Percentiles rank a stretch among this genome's conserved stretches.
phyloP scores from a whole-genome alignment of 2,329 filamentous ascomycete species.

The Microdochium bolleyi region DNA sequence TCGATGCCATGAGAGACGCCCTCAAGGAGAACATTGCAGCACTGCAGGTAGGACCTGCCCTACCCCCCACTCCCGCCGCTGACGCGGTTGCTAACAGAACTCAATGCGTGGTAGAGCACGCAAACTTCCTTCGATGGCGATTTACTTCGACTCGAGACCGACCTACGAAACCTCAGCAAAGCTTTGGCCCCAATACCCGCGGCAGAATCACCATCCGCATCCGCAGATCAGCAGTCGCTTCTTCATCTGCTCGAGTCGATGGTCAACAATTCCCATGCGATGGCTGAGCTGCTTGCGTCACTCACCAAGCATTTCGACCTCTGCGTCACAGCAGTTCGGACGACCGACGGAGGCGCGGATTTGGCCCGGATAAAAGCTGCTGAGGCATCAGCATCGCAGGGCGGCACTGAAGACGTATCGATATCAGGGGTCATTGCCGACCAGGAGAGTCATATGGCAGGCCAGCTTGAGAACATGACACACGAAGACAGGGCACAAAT shows the following conservation, averaged over 20 bases:
- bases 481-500: constrained; percentile 74
- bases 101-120: constrained; percentile 33
- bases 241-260: constrained; percentile 52
- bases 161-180: constrained; percentile 59
- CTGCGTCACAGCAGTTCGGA: constrained; percentile 83
- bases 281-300: constrained; percentile 73
- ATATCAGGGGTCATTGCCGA: constrained; percentile 60
- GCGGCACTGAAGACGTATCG: constrained; percentile 40
- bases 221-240: constrained; percentile 32
- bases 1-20: constrained; percentile 56
- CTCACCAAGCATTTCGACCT: constrained; percentile 86
- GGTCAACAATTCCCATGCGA: constrained; percentile 68
- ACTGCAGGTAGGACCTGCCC: constrained; percentile 48
- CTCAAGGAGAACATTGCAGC: constrained; percentile 65
- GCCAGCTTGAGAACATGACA: constrained; percentile 58
- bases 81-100: constrained; percentile 7
- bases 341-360: constrained; percentile 74
- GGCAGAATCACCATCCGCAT: constrained; percentile 23
- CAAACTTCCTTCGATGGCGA: constrained; percentile 71
- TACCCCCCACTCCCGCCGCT: not conserved
- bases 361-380: constrained; percentile 61
- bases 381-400: constrained; percentile 46
- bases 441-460: constrained; percentile 40
- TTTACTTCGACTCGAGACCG: constrained; percentile 65
- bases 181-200: constrained; percentile 36